Conservation (phyloP, 2,329 filamentous ascomycete genomes). For the Teratosphaeria gauchensis region DNA sequence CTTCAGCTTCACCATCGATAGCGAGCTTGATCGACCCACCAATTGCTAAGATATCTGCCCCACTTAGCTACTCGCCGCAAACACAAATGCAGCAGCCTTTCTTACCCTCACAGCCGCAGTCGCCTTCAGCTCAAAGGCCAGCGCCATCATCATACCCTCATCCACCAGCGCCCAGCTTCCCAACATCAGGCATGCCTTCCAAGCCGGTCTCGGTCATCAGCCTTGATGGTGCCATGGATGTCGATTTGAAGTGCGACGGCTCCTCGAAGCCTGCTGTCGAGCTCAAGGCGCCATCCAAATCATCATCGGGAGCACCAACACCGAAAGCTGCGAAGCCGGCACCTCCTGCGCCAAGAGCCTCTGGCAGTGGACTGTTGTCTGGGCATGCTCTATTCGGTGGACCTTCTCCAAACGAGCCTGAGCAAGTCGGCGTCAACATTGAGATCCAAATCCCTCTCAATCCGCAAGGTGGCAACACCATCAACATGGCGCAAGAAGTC, state of each 20-base stretch:
- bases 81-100: conserved; percentile 11
- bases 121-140: conserved; percentile 11
- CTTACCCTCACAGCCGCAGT: conserved; percentile 8
- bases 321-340: conserved; percentile 29
- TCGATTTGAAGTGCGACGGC: conserved; percentile 15
- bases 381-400: conserved; percentile 52
- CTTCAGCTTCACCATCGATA: conserved; percentile 86
- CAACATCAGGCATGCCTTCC: conserved; percentile 5
- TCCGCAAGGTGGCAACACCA: conserved; percentile 76
- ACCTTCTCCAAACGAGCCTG: conserved; percentile 35
- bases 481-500: conserved; percentile 91
- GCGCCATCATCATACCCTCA: conserved; percentile 5
- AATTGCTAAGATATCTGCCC: conserved; percentile 27
- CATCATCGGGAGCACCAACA: conserved; percentile 23
- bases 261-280: conserved; percentile 7
- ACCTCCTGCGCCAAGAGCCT: conserved; percentile 39
- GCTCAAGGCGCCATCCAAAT: conserved; percentile 15
- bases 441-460: conserved; percentile 72
- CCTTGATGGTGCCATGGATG: conserved; percentile 24
- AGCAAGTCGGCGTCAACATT: conserved; percentile 59
- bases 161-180: neutral
- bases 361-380: conserved; percentile 55
- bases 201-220: conserved; percentile 6
- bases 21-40: conserved; percentile 77
- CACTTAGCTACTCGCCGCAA: conserved; percentile 16